phyloP scores from a whole-genome alignment of 495 filamentous ascomycete genomes.

The Penicillium daleae region DNA sequence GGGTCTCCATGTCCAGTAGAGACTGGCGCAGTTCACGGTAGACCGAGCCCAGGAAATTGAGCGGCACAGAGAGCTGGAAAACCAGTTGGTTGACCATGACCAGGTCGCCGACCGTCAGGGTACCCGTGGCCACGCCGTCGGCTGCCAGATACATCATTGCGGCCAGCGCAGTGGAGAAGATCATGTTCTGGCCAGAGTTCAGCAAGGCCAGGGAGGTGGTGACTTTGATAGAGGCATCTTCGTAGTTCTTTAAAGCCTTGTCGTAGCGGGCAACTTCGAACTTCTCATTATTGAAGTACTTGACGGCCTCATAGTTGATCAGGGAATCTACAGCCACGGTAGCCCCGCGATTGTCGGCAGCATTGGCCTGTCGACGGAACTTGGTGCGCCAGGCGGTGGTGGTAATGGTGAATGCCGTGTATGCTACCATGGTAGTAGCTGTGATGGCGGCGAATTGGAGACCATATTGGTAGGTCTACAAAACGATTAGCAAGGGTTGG shows the following conservation, averaged over 20 bases:
- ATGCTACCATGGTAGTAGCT: conserved; percentile 85
- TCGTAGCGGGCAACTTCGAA: conserved; percentile 93
- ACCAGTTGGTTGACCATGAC: conserved; percentile 99
- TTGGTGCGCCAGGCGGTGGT: conserved; percentile 97
- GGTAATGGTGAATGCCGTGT: conserved; percentile 90
- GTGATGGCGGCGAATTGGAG: conserved; percentile 90
- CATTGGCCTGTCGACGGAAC: conserved; percentile 92
- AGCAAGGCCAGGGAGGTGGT: conserved; percentile 90
- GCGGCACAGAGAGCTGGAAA: conserved; percentile 93
- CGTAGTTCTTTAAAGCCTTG: conserved; percentile 80
- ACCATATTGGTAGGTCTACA: conserved; percentile 91
- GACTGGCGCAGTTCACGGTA: conserved; percentile 96
- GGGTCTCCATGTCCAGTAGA: conserved; percentile 94
- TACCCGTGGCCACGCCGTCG: conserved; percentile 79
- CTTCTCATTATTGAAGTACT: conserved; percentile 99
- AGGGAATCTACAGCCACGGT: conserved; percentile 95
- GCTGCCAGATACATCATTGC: conserved; percentile 98
- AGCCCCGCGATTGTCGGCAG: conserved; percentile 91
- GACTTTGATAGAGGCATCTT: conserved; percentile 94
- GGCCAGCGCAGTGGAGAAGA: conserved; percentile 92
- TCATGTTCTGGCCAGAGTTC: conserved; percentile 98
- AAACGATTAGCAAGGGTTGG: conserved; percentile 18
- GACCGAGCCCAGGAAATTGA: conserved; percentile 95
- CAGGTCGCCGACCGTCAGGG: conserved; percentile 89
- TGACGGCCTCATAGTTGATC: conserved; percentile 98